Base-by-base conservation (phyloP, 1,139 yeast species). In the Debaryomyces udenii region DNA sequence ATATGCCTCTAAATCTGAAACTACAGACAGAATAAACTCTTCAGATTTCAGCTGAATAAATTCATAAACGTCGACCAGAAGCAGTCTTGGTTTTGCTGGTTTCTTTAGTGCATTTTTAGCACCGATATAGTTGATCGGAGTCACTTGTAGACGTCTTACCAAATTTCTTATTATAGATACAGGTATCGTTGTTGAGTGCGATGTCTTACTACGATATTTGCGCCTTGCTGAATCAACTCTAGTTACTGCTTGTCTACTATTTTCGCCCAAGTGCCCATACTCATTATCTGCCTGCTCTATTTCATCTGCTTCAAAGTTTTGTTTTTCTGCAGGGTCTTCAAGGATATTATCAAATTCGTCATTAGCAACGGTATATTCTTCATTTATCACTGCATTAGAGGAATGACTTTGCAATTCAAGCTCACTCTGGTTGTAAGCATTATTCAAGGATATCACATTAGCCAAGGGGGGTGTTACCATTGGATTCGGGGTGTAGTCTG, bases 1-100 rank as follows among this genome's bases (percentile, higher is more conserved):
- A 49, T 62, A 69, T 7, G 63, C 61, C 29, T 56, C 59, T 27
- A 74, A 52, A 51, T 72, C 77, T 0, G 49, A 45, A 39, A 68
- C 47, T 31, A 74, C 59, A 18, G 59, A 61, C 23, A 52, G 53
- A 7, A 75, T 48, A 44, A 76, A 75, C 2, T 52, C 56, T 28
- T 62, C 59, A 1, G 66, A 56, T 31, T 53, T 55, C 16, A 44
- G 47, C 35, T 53, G 61, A 9, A 64, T 49, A 4, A 40, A 45
- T 3, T 43, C 42, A 11, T 48, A 43, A 1, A 40, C 36, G 6
- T 39, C 49, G 4, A 41, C 27, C 11, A 51, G 14, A 16, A 18
- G n/a, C 9, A 34, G 18, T 13, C 31, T 45, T 3, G 50, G 17
- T 32, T 32, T 20, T 9, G 27, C 26, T n/a, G 40, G 11, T 31